Base-by-base conservation (phyloP, 2,329 filamentous ascomycete genomes). In the Hysterium pulicare region DNA sequence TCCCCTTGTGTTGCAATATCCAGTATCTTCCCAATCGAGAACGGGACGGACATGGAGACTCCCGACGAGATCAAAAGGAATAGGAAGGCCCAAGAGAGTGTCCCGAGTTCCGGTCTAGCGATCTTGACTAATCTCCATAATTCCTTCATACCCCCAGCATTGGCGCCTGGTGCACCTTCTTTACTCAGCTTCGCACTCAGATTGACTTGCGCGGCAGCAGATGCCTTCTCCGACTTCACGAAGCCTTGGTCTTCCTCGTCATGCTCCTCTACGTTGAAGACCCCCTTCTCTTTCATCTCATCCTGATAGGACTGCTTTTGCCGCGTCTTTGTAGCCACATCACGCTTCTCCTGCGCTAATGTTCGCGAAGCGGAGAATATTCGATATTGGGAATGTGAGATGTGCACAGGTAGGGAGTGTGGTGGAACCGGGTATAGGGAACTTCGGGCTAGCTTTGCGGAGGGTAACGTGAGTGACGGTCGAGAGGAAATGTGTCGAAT, bases 41-140 rank as follows among this genome's bases (percentile, higher is more conserved):
- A 95, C 1, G 93, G 93, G 46, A 98, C 87, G 2, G 89, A 90
- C 86, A 98, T 95, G 44, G 90, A 95, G 54, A 98, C 90, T 39
- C 83, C 79, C 3, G 91, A 97, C 13, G 91, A 96, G 48, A 96
- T 77, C 45, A 98, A 76, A 38, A 98, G 76, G 61, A 95, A 86
- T 42, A 86, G 65, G 63, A 97, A 91, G 3, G 94, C 94, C 50
- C 86, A 57, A n/a, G 75, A 77, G 13, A 98, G 81, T 67, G 87
- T 86, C 61, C 77, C 84, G 22, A 86, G 71, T 71, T 98, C 93
- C 2, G 91, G 91, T 42, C 81, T 78, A 10, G 93, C 93, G 61
- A 98, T 93, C 68, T 84, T 89, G 64, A 98, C 77, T 57, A 98
- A 72, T 39, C 93, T 82, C 82, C 83, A 87, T 54, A 97, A 82